Base-by-base conservation (phyloP, 768 basidiomycete genomes). In the Russula brevipes region DNA sequence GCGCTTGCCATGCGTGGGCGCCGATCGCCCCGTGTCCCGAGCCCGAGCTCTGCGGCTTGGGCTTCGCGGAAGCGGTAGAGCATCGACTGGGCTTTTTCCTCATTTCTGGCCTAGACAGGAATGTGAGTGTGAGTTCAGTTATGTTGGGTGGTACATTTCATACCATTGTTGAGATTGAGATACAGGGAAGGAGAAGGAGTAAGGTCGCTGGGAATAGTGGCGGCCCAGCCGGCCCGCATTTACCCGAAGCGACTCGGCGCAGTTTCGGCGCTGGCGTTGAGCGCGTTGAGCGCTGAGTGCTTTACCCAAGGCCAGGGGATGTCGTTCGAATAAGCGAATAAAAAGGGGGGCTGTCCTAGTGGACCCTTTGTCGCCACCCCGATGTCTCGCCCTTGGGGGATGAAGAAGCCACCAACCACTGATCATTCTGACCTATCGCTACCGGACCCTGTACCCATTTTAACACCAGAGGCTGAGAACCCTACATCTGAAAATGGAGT, bases 21-120 rank as follows among this genome's bases (percentile, higher is more conserved):
- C n/a, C 86, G 84, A 74, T 95, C 95, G 10, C 77, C 80, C 51
- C 91, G 84, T 16, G 89, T 88, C 39, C 89, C 89, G 30, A 99
- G 83, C 42, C 96, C 95, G 69, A 98, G 87, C 78, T 98, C 95
- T 39, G 90, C 89, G 0, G 93, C 94, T 72, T 99, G 96, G 50
- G 92, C 91, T 77, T 98, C 94, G 59, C 96, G 89, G 77, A 99
- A 98, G 62, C 94, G 91, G 73, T 93, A 92, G 36, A 93, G 81
- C 89, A 92, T 94, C 17, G 89, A 92, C 75, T 96, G 94, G 1
- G 94, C 92, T 74, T 98, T 99, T 76, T 98, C 96, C 74, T 94
- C 91, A 88, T 98, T 98, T 75, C 95, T 89, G 65, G 95, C 94
- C 94, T 93, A 24, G 50, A 4, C 7, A 33, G 2, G 2, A 35